Conservation (phyloP, 1,284 basidiomycete genomes). For the Tausonia pullulans region DNA sequence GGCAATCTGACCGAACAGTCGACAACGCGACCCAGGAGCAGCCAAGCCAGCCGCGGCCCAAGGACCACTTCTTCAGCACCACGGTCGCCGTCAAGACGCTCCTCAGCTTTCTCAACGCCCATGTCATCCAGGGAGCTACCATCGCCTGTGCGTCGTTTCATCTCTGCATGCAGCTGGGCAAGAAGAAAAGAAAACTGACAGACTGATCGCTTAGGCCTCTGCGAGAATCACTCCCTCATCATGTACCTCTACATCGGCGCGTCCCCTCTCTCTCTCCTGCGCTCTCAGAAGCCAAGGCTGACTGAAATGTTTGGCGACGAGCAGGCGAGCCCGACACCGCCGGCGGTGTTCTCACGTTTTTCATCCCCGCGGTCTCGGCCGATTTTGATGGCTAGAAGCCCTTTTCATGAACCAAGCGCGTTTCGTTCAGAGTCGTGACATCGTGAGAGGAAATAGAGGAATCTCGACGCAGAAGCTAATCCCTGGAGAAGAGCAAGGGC, state of each 20-base stretch:
- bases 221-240: slow-evolving; percentile 72
- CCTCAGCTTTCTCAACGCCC: slow-evolving; percentile 69
- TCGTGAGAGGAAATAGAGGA: too few species aligned
- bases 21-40: slow-evolving; percentile 24
- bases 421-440: too few species aligned
- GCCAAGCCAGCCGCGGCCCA: slow-evolving; percentile 36
- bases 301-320: background rate
- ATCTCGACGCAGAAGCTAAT: too few species aligned
- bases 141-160: slow-evolving; percentile 57
- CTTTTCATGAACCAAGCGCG: too few species aligned
- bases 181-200: slow-evolving; percentile 5
- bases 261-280: slow-evolving; percentile 12
- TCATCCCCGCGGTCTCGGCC: slow-evolving; percentile 46
- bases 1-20: background rate
- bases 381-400: slow-evolving; percentile 4
- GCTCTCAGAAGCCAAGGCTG: background rate
- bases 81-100: slow-evolving; percentile 63
- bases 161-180: background rate
- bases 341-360: slow-evolving; percentile 78
- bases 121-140: slow-evolving; percentile 71
- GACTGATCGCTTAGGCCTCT: slow-evolving; percentile 49
- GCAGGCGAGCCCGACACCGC: slow-evolving; percentile 58
- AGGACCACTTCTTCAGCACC: slow-evolving; percentile 51
- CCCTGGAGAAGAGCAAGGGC: too few species aligned
- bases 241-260: slow-evolving; percentile 73